phyloP scores from a whole-genome alignment of 305 asterid genomes.

The Fraxinus floribunda region DNA sequence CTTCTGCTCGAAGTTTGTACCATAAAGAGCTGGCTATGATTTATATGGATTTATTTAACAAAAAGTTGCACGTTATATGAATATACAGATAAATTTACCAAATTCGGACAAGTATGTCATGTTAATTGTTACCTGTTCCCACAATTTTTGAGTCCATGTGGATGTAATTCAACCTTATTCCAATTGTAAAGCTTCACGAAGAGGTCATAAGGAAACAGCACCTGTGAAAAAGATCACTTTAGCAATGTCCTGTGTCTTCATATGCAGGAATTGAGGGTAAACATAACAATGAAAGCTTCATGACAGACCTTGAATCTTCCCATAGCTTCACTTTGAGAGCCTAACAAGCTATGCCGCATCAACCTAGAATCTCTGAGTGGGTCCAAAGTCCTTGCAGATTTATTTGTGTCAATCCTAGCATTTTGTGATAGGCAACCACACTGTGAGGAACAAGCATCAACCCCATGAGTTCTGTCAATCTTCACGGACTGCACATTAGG shows the following conservation, averaged over 20 bases:
- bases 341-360: slow-evolving; percentile 31
- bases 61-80: not conserved
- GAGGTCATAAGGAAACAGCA: slow-evolving; percentile 61
- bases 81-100: slow-evolving; percentile 5
- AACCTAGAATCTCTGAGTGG: slow-evolving; percentile 43
- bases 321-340: slow-evolving; percentile 35
- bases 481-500: slow-evolving; percentile 36
- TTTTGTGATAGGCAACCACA: slow-evolving; percentile 24
- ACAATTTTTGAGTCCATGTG: slow-evolving; percentile 72
- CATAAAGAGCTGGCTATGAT: not conserved
- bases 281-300: slow-evolving; percentile 24
- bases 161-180: slow-evolving; percentile 62
- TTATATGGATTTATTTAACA: not conserved
- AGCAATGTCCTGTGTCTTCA: slow-evolving; percentile 15
- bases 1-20: not conserved
- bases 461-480: slow-evolving; percentile 26
- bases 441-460: slow-evolving; percentile 34
- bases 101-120: slow-evolving; percentile 1
- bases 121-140: slow-evolving; percentile 68
- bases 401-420: slow-evolving; percentile 36
- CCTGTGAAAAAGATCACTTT: slow-evolving; percentile 50
- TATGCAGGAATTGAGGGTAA: not conserved
- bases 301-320: slow-evolving; percentile 56
- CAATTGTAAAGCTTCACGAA: slow-evolving; percentile 76
- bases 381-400: slow-evolving; percentile 47